phyloP scores from a whole-genome alignment of 2,329 filamentous ascomycete genomes.

The Eurotiales sp. region DNA sequence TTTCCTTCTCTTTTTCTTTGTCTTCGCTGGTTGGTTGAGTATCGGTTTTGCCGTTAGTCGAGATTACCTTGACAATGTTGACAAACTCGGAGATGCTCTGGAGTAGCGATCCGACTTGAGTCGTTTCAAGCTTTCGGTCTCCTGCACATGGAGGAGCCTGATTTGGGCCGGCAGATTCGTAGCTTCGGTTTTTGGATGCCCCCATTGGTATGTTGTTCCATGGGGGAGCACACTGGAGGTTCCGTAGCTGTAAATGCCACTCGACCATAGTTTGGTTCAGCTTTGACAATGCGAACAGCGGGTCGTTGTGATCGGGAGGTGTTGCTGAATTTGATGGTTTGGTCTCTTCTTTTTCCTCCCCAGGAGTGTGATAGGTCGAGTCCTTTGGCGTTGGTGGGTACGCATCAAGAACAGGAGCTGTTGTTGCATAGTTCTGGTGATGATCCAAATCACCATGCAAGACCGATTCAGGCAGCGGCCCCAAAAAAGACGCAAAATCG shows the following conservation, averaged over 20 bases:
- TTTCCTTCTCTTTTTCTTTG: too few relatives aligned
- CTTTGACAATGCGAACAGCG: neutral
- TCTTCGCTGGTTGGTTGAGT: too few relatives aligned
- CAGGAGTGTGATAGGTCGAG: neutral
- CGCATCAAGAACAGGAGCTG: too few relatives aligned
- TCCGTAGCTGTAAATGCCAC: neutral
- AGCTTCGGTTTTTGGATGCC: neutral
- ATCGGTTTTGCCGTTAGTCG: too few relatives aligned
- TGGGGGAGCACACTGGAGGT: neutral
- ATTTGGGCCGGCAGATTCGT: too few relatives aligned
- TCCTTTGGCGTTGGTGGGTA: constrained; percentile 1
- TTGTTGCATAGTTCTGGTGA: neutral
- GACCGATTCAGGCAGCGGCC: neutral
- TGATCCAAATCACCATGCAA: neutral
- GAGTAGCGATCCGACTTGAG: too few relatives aligned
- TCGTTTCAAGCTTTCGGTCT: neutral
- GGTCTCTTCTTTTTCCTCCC: neutral
- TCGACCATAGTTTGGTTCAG: neutral
- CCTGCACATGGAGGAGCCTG: too few relatives aligned
- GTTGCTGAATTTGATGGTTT: too few relatives aligned
- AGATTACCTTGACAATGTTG: too few relatives aligned
- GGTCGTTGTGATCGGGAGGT: neutral
- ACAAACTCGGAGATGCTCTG: too few relatives aligned
- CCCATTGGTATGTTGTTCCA: neutral
- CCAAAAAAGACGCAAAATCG: neutral